Evolutionary conservation across 2,329 filamentous ascomycete species (phyloP).

Genomic region (Sarocladium oryzae): DNA sequence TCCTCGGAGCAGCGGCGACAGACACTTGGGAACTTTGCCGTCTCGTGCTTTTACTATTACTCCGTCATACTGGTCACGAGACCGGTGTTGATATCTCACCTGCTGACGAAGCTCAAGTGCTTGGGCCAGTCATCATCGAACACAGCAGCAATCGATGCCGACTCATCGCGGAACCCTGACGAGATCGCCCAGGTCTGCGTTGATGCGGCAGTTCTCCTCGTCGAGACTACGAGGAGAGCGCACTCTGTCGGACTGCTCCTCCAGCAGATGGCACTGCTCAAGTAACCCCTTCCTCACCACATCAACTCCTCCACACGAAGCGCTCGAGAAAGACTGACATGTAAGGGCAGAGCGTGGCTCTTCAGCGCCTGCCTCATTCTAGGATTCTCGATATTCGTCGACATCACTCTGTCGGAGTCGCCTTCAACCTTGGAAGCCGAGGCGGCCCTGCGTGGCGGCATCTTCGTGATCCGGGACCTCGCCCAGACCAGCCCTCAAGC

Average conservation of each 20-base stretch:
- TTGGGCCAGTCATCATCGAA: constrained; percentile 8
- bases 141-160: constrained; percentile 34
- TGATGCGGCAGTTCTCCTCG: constrained; percentile 48
- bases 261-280: constrained; percentile 52
- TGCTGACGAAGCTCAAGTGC: constrained; percentile 30
- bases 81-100: constrained; percentile 45
- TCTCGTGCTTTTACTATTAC: constrained; percentile 53
- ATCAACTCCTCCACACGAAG: too few relatives aligned
- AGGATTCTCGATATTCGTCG: constrained; percentile 49
- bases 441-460: constrained; percentile 41
- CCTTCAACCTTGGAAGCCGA: constrained; percentile 25
- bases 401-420: constrained; percentile 33
- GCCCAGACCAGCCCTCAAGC: constrained; percentile 44
- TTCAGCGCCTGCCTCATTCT: constrained; percentile 52
- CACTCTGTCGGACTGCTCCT: constrained; percentile 36
- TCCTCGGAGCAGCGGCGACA: constrained; percentile 1
- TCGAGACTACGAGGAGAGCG: constrained; percentile 47
- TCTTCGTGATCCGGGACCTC: neutral
- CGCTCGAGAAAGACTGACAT: neutral
- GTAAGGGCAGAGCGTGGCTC: constrained; percentile 37
- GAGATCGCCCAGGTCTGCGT: constrained; percentile 36
- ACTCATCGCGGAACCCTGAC: neutral
- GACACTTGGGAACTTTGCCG: constrained; percentile 13
- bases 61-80: constrained; percentile 50
- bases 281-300: too few relatives aligned